Conservation (phyloP, 768 basidiomycete genomes). For the Collybia nuda region DNA sequence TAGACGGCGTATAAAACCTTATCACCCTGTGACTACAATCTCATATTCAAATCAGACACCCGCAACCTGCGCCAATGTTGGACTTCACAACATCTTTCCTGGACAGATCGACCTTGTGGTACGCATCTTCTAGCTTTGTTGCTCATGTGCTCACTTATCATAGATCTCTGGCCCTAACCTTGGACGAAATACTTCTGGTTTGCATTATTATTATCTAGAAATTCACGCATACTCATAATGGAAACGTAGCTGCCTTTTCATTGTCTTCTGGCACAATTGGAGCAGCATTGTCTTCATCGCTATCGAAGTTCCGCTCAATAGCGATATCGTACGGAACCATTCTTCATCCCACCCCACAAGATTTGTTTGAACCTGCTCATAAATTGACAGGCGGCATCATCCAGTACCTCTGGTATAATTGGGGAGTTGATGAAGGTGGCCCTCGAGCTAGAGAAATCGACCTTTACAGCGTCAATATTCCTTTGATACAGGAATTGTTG, state of each 20-base stretch:
- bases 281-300: slow-evolving; percentile 79
- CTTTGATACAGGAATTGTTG: slow-evolving; percentile 68
- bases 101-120: slow-evolving; percentile 90
- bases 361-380: slow-evolving; percentile 72
- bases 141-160: slow-evolving; percentile 1
- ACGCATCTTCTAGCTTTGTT: slow-evolving; percentile 21
- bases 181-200: slow-evolving; percentile 82
- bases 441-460: slow-evolving; percentile 67
- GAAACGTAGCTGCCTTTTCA: slow-evolving; percentile 69
- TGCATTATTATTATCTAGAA: slow-evolving; percentile 14
- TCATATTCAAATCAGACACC: slow-evolving; percentile 59
- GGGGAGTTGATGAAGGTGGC: slow-evolving; percentile 71
- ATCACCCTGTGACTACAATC: slow-evolving; percentile 4
- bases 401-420: slow-evolving; percentile 75
- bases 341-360: slow-evolving; percentile 59
- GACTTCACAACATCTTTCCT: slow-evolving; percentile 84
- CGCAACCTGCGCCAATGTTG: slow-evolving; percentile 90
- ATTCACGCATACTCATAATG: slow-evolving; percentile 2
- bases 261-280: slow-evolving; percentile 93
- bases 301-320: slow-evolving; percentile 72
- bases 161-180: slow-evolving; percentile 83
- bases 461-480: slow-evolving; percentile 86
- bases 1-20: slow-evolving; percentile 66
- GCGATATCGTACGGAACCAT: slow-evolving; percentile 89
- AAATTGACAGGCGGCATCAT: slow-evolving; percentile 66